A percentile compares a stretch with the other conserved stretches of the same genome.
Conservation (phyloP, 1,284 basidiomycete species). For the Pisolithus thermaeus region DNA sequence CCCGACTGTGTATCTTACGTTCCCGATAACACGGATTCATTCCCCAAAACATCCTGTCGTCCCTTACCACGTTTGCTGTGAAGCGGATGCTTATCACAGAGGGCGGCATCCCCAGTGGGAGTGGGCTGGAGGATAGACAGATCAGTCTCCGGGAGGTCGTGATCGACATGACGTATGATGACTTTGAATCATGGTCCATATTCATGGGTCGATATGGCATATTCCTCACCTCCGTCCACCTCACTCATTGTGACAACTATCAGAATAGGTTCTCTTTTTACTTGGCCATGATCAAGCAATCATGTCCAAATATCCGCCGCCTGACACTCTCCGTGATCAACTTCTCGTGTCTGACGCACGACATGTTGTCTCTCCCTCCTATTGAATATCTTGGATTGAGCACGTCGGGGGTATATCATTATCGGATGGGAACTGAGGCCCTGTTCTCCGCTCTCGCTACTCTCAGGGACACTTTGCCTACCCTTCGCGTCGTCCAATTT, state of each 20-base stretch:
- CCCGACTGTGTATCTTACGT: conserved; percentile 18
- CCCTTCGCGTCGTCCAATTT: conserved; percentile 20
- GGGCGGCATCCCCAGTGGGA: too few relatives aligned
- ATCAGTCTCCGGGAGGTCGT: too few relatives aligned
- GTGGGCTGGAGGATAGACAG: too few relatives aligned
- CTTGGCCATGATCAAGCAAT: not conserved
- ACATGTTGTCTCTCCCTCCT: conserved; percentile 8
- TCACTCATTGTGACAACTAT: too few relatives aligned
- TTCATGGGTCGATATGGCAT: too few relatives aligned
- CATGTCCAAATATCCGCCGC: conserved; percentile 17
- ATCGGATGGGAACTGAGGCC: conserved; percentile 2
- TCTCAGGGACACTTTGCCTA: conserved; percentile 12
- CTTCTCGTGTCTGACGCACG: conserved; percentile 2
- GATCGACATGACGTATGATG: too few relatives aligned
- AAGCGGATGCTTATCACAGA: too few relatives aligned
- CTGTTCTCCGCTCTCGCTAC: conserved; percentile 12
- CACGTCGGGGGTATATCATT: not conserved
- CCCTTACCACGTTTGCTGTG: not conserved
- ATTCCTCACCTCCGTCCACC: too few relatives aligned
- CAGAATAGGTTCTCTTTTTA: too few relatives aligned
- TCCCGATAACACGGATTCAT: conserved; percentile 5
- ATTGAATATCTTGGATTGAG: conserved; percentile 17
- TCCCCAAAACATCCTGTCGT: conserved; percentile 11
- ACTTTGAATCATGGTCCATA: too few relatives aligned
- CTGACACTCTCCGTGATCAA: conserved; percentile 13